Conservation (phyloP, 2,329 filamentous ascomycete genomes). For the Colletotrichum kahawae region DNA sequence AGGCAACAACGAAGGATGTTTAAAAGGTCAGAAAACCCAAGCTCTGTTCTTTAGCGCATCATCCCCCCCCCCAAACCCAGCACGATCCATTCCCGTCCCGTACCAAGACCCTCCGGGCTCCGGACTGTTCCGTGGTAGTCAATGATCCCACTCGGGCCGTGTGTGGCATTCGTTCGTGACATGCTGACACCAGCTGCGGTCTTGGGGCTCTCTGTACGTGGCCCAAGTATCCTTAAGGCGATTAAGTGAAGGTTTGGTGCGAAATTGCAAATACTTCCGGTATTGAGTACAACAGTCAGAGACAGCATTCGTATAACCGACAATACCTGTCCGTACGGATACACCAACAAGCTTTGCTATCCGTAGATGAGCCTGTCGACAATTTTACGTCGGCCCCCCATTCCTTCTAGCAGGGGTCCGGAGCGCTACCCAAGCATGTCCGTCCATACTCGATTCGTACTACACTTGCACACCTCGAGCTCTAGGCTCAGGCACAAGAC, state of each 20-base stretch:
- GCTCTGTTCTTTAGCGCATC: too few relatives aligned
- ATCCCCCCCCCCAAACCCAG: not conserved
- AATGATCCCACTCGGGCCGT: not conserved
- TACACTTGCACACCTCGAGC: not conserved
- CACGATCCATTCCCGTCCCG: not conserved
- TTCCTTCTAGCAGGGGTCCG: not conserved
- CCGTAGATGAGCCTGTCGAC: not conserved
- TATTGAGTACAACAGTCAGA: not conserved
- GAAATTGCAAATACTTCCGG: not conserved
- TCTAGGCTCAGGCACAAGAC: not conserved
- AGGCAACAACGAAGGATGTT: not conserved
- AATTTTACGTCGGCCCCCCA: not conserved
- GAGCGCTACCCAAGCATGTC: not conserved
- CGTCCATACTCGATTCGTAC: not conserved
- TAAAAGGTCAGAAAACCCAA: not conserved
- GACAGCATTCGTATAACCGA: not conserved
- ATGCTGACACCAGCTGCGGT: not conserved
- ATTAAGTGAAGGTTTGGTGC: not conserved
- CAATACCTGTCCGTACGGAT: not conserved
- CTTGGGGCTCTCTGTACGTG: not conserved
- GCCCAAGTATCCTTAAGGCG: too few relatives aligned
- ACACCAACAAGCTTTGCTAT: not conserved
- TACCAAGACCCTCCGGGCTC: not conserved
- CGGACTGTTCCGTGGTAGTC: not conserved
- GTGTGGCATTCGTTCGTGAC: not conserved